Percentiles rank a stretch among this genome's conserved stretches.
Evolutionary conservation across 2,329 filamentous ascomycete genomes (phyloP).

Genomic region (Diaporthe batatas): DNA sequence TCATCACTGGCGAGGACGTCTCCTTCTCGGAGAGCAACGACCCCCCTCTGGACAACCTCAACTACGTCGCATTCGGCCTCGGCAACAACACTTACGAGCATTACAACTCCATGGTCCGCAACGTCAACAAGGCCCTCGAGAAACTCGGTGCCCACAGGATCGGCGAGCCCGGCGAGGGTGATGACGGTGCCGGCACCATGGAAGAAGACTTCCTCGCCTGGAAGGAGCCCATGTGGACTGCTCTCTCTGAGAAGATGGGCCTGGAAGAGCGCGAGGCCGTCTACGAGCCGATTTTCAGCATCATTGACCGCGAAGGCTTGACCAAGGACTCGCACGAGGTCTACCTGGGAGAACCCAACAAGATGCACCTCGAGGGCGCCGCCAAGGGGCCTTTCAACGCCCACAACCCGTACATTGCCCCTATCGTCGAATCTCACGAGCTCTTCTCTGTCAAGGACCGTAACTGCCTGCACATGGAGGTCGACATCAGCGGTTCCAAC

Average conservation of each 20-base stretch:
- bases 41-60: slow-evolving; percentile 83
- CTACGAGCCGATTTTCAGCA: slow-evolving; percentile 92
- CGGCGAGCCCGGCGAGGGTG: slow-evolving; percentile 91
- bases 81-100: slow-evolving; percentile 99
- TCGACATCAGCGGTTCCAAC: slow-evolving; percentile 90
- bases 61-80: slow-evolving; percentile 94
- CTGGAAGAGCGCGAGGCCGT: slow-evolving; percentile 95
- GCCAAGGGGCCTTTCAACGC: slow-evolving; percentile 93
- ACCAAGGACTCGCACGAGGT: slow-evolving; percentile 82
- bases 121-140: slow-evolving; percentile 83
- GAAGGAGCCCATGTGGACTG: slow-evolving; percentile 99
- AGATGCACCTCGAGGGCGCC: slow-evolving; percentile 89
- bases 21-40: slow-evolving; percentile 83
- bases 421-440: slow-evolving; percentile 91
- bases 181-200: slow-evolving; percentile 98
- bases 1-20: slow-evolving; percentile 85
- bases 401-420: slow-evolving; percentile 97
- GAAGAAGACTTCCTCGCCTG: slow-evolving; percentile 99
- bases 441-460: slow-evolving; percentile 90
- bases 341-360: slow-evolving; percentile 96
- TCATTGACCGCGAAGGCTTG: slow-evolving; percentile 81
- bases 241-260: slow-evolving; percentile 84
- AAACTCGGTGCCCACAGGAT: slow-evolving; percentile 88
- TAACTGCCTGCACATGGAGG: slow-evolving; percentile 97
- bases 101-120: slow-evolving; percentile 98